Evolutionary conservation across 495 filamentous ascomycete genomes (phyloP).

Genomic region (Apodospora peruviana): DNA sequence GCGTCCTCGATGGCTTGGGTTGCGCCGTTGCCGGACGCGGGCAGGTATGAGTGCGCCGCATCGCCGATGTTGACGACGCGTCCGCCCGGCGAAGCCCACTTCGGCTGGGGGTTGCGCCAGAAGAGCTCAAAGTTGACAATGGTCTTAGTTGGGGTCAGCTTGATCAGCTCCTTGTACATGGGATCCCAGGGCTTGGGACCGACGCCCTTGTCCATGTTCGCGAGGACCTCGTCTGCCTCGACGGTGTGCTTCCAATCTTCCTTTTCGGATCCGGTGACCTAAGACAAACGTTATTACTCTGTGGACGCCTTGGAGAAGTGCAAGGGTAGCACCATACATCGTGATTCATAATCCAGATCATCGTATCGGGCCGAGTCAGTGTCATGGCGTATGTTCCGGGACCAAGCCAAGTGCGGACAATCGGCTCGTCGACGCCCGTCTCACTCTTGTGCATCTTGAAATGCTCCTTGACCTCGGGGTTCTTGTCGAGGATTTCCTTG

Average conservation of each 20-base stretch:
- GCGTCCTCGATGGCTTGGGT: slow-evolving; percentile 70
- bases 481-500: slow-evolving; percentile 31
- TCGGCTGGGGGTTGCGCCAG: slow-evolving; percentile 58
- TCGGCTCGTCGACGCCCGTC: slow-evolving; percentile 28
- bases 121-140: slow-evolving; percentile 67
- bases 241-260: slow-evolving; percentile 51
- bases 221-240: slow-evolving; percentile 47
- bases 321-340: slow-evolving; percentile 27
- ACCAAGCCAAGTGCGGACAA: slow-evolving; percentile 36
- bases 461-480: slow-evolving; percentile 37
- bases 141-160: slow-evolving; percentile 47
- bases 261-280: slow-evolving; percentile 44
- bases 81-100: slow-evolving; percentile 56
- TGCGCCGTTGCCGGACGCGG: slow-evolving; percentile 60
- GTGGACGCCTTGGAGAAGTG: background rate
- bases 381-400: slow-evolving; percentile 47
- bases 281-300: slow-evolving; percentile 7
- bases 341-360: slow-evolving; percentile 55
- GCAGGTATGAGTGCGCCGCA: slow-evolving; percentile 64
- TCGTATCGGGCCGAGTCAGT: slow-evolving; percentile 41
- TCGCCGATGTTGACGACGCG: slow-evolving; percentile 61
- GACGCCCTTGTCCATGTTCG: slow-evolving; percentile 43
- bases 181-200: slow-evolving; percentile 44
- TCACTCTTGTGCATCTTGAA: slow-evolving; percentile 37
- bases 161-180: slow-evolving; percentile 50